Evolutionary conservation across 2,329 filamentous ascomycete species (phyloP).

Genomic region (Penicillium italicum): DNA sequence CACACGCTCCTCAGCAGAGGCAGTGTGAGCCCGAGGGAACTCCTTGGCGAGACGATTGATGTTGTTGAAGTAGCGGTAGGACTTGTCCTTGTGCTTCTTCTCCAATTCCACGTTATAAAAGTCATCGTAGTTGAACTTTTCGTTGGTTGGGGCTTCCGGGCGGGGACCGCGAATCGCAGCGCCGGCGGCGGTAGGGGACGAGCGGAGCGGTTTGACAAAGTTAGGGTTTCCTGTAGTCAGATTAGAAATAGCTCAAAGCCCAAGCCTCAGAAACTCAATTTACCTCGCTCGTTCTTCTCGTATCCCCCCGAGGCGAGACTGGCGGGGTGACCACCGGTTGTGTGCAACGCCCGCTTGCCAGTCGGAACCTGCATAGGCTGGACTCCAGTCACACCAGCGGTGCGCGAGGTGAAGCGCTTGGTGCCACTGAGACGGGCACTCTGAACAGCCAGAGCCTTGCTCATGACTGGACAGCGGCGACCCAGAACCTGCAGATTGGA

Average conservation of each 20-base stretch:
- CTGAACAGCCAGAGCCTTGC: constrained; percentile 91
- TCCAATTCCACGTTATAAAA: constrained; percentile 88
- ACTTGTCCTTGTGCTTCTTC: constrained; percentile 99
- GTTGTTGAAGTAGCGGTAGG: constrained; percentile 99
- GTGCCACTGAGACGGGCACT: constrained; percentile 41
- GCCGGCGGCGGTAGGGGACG: constrained; percentile 19
- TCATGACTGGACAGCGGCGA: constrained; percentile 96
- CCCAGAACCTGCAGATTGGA: constrained; percentile 94
- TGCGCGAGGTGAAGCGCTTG: constrained; percentile 40
- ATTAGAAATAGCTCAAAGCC: constrained; percentile 13
- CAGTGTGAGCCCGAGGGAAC: constrained; percentile 91
- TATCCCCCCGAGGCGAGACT: constrained; percentile 62
- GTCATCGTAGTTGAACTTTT: constrained; percentile 81
- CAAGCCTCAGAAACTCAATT: constrained; percentile 12
- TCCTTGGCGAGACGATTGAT: constrained; percentile 97
- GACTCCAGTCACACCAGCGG: constrained; percentile 29
- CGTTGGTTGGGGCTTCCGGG: constrained; percentile 47
- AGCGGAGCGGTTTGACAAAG: constrained; percentile 23
- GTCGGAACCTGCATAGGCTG: constrained; percentile 50
- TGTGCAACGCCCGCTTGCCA: constrained; percentile 74
- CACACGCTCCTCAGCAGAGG: constrained; percentile 74
- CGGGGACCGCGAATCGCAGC: constrained; percentile 40
- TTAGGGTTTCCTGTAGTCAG: constrained; percentile 24
- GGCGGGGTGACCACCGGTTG: constrained; percentile 71
- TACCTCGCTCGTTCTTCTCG: constrained; percentile 51